A percentile compares a stretch with the other conserved stretches of the same genome.
These are phyloP conservation scores for Rosa hybrid DNA, from an alignment of 331 rosid genomes.

Conservation along the genomic window DNA sequence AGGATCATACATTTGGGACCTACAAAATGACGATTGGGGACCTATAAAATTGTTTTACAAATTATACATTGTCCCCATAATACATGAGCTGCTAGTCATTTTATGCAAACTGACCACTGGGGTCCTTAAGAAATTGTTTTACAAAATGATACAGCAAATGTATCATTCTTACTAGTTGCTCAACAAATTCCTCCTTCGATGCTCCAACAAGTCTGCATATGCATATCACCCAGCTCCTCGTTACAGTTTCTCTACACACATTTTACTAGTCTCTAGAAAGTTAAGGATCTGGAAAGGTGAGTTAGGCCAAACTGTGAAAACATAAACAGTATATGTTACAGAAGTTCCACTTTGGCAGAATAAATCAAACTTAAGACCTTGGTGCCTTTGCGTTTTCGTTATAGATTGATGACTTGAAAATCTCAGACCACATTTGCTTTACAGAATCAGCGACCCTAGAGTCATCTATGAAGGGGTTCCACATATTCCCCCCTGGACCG, in stretches of 20 bases:
- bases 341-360: conserved; percentile 6
- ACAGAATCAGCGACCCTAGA: conserved; percentile 45
- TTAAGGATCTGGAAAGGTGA: neutral
- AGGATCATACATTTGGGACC: neutral
- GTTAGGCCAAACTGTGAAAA: too few relatives aligned
- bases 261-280: neutral
- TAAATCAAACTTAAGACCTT: conserved; percentile 21
- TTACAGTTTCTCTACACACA: neutral
- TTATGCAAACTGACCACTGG: neutral
- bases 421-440: conserved; percentile 58
- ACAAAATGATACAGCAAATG: neutral
- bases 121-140: neutral
- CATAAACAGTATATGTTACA: neutral
- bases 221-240: neutral
- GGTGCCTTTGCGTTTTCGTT: conserved; percentile 25
- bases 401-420: conserved; percentile 38
- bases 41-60: neutral
- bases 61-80: neutral
- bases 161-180: neutral
- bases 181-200: neutral
- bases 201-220: neutral
- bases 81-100: neutral
- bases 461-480: conserved; percentile 48
- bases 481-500: conserved; percentile 45
- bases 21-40: neutral